Base-by-base conservation (phyloP, 2,329 filamentous ascomycete genomes). In the Rhexocercosporidium sp. region DNA sequence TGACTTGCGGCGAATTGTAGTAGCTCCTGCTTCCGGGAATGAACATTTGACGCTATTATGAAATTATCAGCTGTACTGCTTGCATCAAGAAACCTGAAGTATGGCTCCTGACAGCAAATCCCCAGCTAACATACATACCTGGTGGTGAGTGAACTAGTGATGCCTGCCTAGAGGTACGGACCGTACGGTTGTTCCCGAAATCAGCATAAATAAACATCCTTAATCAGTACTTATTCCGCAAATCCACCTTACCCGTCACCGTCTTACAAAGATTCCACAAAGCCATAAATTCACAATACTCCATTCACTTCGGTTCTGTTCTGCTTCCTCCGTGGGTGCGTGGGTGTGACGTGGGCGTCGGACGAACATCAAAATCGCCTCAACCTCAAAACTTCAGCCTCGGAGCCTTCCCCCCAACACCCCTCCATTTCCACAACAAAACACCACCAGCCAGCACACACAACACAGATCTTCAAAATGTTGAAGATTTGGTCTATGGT, bases 401-500 rank as follows among this genome's bases (percentile, higher is more conserved):
- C 54, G 34, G 54, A 34, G 54, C 20, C 31, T 37, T 25, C 20
- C 27, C 44, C 29, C 11, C 11, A 51, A 59, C 44, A 46, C 53
- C 53, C 46, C 39, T 29, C 56, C 53, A 27, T 53, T 47, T 27
- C 22, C 18, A 49, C 9, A 34, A 53, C 34, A 51, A 14, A 41
- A 64, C 54, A 59, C 14, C 20, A 37, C 14, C 34, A 31, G 34
- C 18, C 16, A 20, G 37, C 14, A 20, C 41, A 51, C 5, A 63
- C 37, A 54, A 69, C 53, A 51, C 31, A 57, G 37, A 31, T 59
- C 59, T 66, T 72, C 83, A 94, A 84, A 78, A 98, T 98, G 96
- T 87, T 97, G 86, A 98, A 98, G 85, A 97, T 98, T 85, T 98
- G 95, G 96, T 97, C 94, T 76, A 97, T 98, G 95, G 94, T 96